Conservation (phyloP, 148 eudicot genomes). For the Cornus florida region DNA sequence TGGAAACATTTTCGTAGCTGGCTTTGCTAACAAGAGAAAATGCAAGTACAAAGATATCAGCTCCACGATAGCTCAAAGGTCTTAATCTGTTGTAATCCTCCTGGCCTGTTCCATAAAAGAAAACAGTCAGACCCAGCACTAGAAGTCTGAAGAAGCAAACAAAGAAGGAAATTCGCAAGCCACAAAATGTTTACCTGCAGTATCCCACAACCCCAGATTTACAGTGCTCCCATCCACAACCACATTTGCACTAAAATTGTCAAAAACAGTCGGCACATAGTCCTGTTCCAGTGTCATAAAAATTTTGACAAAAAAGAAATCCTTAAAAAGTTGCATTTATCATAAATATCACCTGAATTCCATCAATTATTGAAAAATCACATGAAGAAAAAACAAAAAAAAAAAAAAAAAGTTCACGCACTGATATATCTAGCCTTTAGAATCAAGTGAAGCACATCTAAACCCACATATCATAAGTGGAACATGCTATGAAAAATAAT, state of each 20-base stretch:
- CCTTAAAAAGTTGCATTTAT: background rate
- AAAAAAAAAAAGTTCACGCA: no score
- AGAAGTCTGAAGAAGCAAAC: background rate
- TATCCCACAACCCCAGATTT: conserved; percentile 49
- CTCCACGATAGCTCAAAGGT: conserved; percentile 43
- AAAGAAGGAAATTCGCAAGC: background rate
- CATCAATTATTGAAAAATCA: background rate
- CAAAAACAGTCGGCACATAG: conserved; percentile 36
- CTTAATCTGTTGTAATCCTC: conserved; percentile 44
- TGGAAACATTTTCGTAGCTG: conserved; percentile 39
- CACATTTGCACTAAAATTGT: conserved; percentile 31
- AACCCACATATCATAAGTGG: no score
- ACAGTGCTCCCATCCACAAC: conserved; percentile 50
- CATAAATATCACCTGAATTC: no score
- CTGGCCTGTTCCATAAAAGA: conserved; percentile 31
- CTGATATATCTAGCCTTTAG: background rate
- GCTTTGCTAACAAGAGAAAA: conserved; percentile 47
- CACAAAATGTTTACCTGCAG: conserved; percentile 31
- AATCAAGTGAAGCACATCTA: background rate
- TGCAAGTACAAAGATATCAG: conserved; percentile 42
- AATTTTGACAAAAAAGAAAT: no score
- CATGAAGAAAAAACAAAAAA: background rate
- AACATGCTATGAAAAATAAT: no score
- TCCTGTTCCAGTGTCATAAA: conserved; percentile 28
- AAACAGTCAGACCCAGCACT: background rate